Evolutionary conservation across 2,329 filamentous ascomycete species (phyloP).

Genomic region (Colletotrichum sp.): DNA sequence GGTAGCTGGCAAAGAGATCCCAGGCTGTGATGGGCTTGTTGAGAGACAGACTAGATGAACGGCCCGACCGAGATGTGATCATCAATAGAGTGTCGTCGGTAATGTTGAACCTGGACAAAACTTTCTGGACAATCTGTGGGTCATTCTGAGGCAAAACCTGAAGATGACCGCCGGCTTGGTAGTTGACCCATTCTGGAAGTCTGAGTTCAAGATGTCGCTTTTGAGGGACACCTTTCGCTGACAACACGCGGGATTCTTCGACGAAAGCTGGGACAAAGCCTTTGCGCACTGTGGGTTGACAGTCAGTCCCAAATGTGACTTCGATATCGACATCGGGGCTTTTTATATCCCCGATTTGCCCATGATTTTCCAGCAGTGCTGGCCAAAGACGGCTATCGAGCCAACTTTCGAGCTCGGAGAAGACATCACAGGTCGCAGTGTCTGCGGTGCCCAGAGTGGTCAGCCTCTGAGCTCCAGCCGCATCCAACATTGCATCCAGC

Average conservation of each 20-base stretch:
- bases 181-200: background rate
- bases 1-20: background rate
- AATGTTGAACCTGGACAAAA: background rate
- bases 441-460: constrained; percentile 55
- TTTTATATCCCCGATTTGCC: constrained; percentile 33
- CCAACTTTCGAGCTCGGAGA: constrained; percentile 71
- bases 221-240: background rate
- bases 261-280: constrained; percentile 61
- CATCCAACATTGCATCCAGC: background rate
- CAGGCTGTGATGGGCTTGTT: background rate
- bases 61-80: background rate
- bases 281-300: constrained; percentile 60
- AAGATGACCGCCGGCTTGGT: background rate
- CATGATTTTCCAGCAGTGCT: constrained; percentile 36
- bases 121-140: background rate
- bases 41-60: background rate
- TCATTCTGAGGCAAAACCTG: background rate
- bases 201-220: background rate
- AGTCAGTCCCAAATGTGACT: constrained; percentile 56
- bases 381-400: constrained; percentile 60
- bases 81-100: background rate
- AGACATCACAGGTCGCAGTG: constrained; percentile 69
- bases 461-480: constrained; percentile 35
- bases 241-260: constrained; percentile 54
- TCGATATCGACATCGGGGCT: constrained; percentile 24